phyloP scores from a whole-genome alignment of 2,329 filamentous ascomycete genomes.

The Lachnellula willkommii region DNA sequence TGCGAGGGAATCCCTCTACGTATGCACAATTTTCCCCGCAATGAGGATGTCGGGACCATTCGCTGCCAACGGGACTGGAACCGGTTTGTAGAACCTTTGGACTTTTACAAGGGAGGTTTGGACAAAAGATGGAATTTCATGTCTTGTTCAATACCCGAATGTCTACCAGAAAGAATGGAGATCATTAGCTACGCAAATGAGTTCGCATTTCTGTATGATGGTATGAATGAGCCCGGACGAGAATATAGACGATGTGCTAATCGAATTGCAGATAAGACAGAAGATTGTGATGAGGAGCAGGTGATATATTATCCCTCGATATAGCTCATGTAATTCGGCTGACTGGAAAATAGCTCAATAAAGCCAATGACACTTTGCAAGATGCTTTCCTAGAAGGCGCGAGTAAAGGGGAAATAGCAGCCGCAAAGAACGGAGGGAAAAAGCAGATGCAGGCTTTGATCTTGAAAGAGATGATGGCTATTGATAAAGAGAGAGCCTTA shows the following conservation, averaged over 20 bases:
- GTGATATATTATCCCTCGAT: background rate
- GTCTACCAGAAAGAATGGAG: constrained; percentile 4
- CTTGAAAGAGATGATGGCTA: background rate
- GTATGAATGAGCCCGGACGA: background rate
- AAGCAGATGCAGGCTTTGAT: background rate
- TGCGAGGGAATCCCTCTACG: background rate
- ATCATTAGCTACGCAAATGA: constrained; percentile 7
- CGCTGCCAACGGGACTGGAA: constrained; percentile 35
- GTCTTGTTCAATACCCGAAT: constrained; percentile 1
- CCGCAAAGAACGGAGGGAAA: background rate
- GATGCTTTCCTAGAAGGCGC: background rate
- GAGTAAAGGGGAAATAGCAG: background rate
- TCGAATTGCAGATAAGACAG: background rate
- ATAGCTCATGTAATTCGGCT: too few relatives aligned
- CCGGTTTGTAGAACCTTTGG: constrained; percentile 27
- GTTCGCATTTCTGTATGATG: constrained; percentile 6
- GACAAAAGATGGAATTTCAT: constrained; percentile 7
- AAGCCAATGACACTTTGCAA: background rate
- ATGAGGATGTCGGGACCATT: constrained; percentile 31
- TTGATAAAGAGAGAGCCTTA: background rate
- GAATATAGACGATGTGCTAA: background rate
- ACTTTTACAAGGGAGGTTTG: constrained; percentile 29
- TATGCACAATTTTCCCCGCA: constrained; percentile 8
- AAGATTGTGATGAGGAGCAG: background rate
- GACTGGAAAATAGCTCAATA: background rate